Evolutionary conservation across 371 early-diverging fungal genomes (phyloP).

Genomic region (Mortierella sp.): DNA sequence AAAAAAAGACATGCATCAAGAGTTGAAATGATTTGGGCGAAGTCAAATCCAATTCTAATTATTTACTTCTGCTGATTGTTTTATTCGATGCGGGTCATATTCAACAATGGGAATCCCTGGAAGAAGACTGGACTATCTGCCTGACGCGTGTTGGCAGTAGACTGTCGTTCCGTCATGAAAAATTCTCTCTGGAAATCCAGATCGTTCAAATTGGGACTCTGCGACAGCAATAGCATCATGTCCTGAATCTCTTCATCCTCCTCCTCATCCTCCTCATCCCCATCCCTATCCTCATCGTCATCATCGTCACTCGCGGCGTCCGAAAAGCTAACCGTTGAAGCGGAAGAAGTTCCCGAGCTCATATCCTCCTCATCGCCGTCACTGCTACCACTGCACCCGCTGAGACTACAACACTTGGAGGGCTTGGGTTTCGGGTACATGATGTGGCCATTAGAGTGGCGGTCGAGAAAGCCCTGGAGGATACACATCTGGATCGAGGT

Average conservation of each 20-base stretch:
- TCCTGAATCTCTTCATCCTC: slow-evolving; percentile 3
- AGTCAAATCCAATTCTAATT: too few relatives aligned
- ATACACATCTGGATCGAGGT: slow-evolving; percentile 4
- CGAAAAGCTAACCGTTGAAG: neutral
- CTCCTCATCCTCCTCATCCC: neutral
- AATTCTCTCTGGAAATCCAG: neutral
- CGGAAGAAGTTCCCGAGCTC: neutral
- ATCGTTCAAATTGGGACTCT: neutral
- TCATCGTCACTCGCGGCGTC: neutral
- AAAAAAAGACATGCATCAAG: too few relatives aligned
- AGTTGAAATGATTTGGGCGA: too few relatives aligned
- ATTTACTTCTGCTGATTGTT: too few relatives aligned
- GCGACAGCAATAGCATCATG: neutral
- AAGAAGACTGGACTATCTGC: slow-evolving; percentile 6
- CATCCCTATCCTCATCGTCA: neutral
- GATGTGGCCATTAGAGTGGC: slow-evolving; percentile 2
- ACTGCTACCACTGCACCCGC: neutral
- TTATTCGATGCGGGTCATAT: slow-evolving; percentile 1
- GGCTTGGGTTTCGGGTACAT: slow-evolving; percentile 10
- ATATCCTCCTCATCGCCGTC: neutral
- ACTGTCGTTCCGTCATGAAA: slow-evolving; percentile 1
- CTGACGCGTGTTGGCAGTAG: neutral
- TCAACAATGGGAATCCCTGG: neutral
- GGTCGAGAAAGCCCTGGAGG: neutral
- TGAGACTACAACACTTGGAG: neutral